phyloP scores from a whole-genome alignment of 1,139 yeast species.

The Debaryomycetaceae sp. region DNA sequence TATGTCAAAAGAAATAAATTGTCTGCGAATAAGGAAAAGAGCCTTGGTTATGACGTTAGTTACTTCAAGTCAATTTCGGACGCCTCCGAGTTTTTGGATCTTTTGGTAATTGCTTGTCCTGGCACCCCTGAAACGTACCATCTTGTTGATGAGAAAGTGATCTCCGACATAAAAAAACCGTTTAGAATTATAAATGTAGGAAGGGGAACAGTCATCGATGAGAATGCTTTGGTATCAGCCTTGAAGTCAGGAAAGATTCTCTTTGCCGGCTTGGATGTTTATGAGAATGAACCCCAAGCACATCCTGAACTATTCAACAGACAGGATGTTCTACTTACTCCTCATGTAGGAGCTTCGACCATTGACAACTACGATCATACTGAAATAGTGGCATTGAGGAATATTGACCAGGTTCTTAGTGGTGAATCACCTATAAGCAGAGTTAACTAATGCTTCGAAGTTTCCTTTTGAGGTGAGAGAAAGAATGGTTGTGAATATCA shows the following conservation, averaged over 20 bases:
- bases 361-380: conserved; percentile 46
- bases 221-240: conserved; percentile 65
- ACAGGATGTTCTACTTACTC: conserved; percentile 69
- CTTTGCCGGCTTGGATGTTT: conserved; percentile 81
- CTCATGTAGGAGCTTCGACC: conserved; percentile 77
- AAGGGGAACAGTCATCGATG: conserved; percentile 71
- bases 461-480: no score
- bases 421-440: conserved; percentile 21
- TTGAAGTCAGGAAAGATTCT: conserved; percentile 63
- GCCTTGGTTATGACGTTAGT: conserved; percentile 42
- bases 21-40: conserved; percentile 27
- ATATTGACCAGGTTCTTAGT: conserved; percentile 39
- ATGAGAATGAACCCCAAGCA: conserved; percentile 62
- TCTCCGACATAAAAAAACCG: conserved; percentile 47
- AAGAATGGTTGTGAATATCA: no score
- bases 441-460: conserved; percentile 26
- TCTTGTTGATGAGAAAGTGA: conserved; percentile 47
- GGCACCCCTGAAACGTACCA: conserved; percentile 57
- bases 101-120: conserved; percentile 68
- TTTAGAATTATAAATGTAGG: conserved; percentile 75
- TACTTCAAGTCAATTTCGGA: conserved; percentile 40
- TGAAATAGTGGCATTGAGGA: conserved; percentile 42
- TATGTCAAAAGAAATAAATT: conserved; percentile 58
- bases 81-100: conserved; percentile 43
- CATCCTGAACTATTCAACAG: conserved; percentile 52